Evolutionary conservation across 2,329 filamentous ascomycete genomes (phyloP).

Genomic region (Ophiocordyceps australis): DNA sequence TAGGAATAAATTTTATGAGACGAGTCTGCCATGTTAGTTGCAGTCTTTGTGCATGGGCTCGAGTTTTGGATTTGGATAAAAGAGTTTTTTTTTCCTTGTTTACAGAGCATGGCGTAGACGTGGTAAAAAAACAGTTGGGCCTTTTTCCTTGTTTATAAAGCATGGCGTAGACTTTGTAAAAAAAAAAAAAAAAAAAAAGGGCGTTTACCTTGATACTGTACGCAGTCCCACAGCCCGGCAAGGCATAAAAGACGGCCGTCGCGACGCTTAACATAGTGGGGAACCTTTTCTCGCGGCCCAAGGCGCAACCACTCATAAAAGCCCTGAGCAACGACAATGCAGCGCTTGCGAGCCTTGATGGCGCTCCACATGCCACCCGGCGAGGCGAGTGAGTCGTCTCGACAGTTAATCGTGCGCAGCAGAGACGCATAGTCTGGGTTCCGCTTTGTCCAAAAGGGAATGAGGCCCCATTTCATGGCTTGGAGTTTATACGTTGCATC

Average conservation of each 20-base stretch:
- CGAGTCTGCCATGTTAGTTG: slow-evolving; percentile 3
- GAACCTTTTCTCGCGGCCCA: slow-evolving; percentile 57
- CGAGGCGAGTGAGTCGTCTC: slow-evolving; percentile 66
- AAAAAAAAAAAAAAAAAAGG: too few species aligned
- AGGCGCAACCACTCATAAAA: slow-evolving; percentile 95
- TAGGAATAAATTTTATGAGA: slow-evolving; percentile 69
- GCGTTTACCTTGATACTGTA: slow-evolving; percentile 51
- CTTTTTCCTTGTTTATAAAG: too few species aligned
- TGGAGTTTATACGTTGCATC: slow-evolving; percentile 60
- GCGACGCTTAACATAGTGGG: slow-evolving; percentile 66
- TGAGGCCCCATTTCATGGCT: slow-evolving; percentile 87
- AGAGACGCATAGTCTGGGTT: slow-evolving; percentile 60
- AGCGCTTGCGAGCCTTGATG: slow-evolving; percentile 82
- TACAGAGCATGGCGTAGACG: too few species aligned
- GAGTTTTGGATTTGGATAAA: too few species aligned
- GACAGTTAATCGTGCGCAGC: slow-evolving; percentile 87
- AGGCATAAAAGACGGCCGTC: slow-evolving; percentile 78
- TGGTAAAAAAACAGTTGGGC: too few species aligned
- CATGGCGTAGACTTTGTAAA: too few species aligned
- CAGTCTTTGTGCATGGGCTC: neutral
- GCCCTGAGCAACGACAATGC: slow-evolving; percentile 73
- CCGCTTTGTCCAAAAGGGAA: slow-evolving; percentile 86
- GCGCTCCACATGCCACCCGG: slow-evolving; percentile 75
- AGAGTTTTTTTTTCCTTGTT: too few species aligned
- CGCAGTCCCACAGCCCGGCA: slow-evolving; percentile 83